Conservation (phyloP, 2,329 filamentous ascomycete genomes). For the Colletotrichum eremochloae region DNA sequence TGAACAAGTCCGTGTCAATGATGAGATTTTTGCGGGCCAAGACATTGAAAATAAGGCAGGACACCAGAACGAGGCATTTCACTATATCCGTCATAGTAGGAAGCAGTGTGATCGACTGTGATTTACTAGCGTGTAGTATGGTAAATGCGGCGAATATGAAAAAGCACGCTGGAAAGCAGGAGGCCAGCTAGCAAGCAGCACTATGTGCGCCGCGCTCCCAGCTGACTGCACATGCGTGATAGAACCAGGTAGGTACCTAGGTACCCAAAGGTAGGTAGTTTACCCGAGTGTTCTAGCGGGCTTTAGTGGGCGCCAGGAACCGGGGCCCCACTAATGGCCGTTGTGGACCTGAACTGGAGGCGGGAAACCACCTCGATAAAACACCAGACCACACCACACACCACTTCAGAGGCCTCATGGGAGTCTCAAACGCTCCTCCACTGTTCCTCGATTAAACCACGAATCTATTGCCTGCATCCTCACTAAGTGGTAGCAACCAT, state of each 20-base stretch:
- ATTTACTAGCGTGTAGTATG: background rate
- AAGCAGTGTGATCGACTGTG: too few relatives aligned
- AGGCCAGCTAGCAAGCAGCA: background rate
- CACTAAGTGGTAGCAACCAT: background rate
- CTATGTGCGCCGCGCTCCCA: background rate
- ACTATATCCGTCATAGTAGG: background rate
- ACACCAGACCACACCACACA: background rate
- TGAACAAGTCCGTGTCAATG: conserved; percentile 62
- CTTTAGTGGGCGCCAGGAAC: background rate
- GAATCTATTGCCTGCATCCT: background rate
- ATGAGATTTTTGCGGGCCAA: conserved; percentile 53
- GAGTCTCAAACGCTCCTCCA: background rate
- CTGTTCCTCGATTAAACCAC: background rate
- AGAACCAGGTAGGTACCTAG: too few relatives aligned
- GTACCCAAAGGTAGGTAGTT: too few relatives aligned
- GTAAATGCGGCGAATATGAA: too few relatives aligned
- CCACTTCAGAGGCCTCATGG: background rate
- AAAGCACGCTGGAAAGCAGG: background rate
- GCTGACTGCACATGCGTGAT: background rate
- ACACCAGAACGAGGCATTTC: background rate
- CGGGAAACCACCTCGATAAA: conserved; percentile 6
- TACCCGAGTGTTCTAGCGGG: background rate
- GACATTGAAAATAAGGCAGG: background rate
- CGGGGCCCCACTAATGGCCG: conserved; percentile 1
- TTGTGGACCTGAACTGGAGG: conserved; percentile 3